phyloP scores from a whole-genome alignment of 495 filamentous ascomycete species.

The Hypoxylon intermedium region DNA sequence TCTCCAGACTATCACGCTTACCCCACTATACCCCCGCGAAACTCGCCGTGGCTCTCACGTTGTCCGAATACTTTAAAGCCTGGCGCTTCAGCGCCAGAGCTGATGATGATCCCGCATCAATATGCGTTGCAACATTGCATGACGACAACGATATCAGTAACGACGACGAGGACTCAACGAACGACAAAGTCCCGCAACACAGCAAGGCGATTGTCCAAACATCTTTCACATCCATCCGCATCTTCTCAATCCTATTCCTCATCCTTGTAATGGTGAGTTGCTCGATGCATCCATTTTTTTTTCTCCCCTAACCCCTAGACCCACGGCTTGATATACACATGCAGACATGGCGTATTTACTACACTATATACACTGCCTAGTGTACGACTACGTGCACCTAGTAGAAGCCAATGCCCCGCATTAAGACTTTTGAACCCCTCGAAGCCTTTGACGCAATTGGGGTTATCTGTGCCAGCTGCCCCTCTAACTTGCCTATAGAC shows the following conservation, averaged over 20 bases:
- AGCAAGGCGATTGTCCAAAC: conserved; percentile 18
- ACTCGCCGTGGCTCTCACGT: conserved; percentile 42
- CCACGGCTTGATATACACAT: conserved; percentile 23
- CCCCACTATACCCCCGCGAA: conserved; percentile 47
- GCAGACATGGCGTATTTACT: conserved; percentile 9
- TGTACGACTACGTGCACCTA: not conserved
- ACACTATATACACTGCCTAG: not conserved
- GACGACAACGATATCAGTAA: conserved; percentile 18
- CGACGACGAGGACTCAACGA: not conserved
- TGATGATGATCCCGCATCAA: conserved; percentile 32
- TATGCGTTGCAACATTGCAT: conserved; percentile 13
- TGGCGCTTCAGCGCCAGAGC: conserved; percentile 45
- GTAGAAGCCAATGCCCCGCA: conserved; percentile 28
- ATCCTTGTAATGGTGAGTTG: conserved; percentile 56
- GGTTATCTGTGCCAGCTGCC: conserved; percentile 31
- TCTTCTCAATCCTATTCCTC: conserved; percentile 52
- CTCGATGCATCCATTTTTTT: conserved; percentile 9
- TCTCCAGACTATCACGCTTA: conserved; percentile 34
- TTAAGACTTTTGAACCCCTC: conserved; percentile 3
- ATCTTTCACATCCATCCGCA: conserved; percentile 41
- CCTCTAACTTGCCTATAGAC: conserved; percentile 35
- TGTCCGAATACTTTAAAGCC: conserved; percentile 33
- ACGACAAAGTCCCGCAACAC: conserved; percentile 24
- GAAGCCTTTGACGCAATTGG: conserved; percentile 37
- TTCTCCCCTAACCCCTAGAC: conserved; percentile 6